phyloP scores from a whole-genome alignment of 2,329 filamentous ascomycete genomes.

The Colletotrichum incanum region DNA sequence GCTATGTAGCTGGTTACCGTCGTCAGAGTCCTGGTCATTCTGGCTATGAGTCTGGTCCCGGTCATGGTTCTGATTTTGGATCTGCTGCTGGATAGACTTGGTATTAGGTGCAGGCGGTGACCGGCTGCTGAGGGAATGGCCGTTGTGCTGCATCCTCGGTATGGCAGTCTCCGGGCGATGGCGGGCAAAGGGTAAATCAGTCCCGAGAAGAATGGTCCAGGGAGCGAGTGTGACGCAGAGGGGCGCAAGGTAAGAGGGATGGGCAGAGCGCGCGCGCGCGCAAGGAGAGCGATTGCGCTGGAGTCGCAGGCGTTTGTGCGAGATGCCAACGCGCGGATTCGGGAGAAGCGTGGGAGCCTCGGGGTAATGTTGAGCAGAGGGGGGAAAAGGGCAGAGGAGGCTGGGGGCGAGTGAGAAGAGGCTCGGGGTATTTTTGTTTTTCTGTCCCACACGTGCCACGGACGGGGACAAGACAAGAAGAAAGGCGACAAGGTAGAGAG shows the following conservation, averaged over 20 bases:
- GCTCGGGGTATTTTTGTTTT: slow-evolving; percentile 43
- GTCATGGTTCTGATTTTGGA: slow-evolving; percentile 3
- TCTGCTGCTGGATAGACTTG: slow-evolving; percentile 28
- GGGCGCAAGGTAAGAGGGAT: slow-evolving; percentile 32
- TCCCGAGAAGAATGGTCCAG: slow-evolving; percentile 18
- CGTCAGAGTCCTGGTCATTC: slow-evolving; percentile 64
- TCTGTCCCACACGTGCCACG: slow-evolving; percentile 39
- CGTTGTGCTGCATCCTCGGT: slow-evolving; percentile 45
- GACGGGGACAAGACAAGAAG: not conserved
- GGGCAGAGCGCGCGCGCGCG: slow-evolving; percentile 51
- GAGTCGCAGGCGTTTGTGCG: slow-evolving; percentile 35
- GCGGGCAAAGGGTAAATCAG: slow-evolving; percentile 15
- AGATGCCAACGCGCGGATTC: slow-evolving; percentile 32
- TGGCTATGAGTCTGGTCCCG: slow-evolving; percentile 25
- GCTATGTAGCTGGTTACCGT: slow-evolving; percentile 59
- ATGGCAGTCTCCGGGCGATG: slow-evolving; percentile 15
- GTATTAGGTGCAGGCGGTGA: slow-evolving; percentile 40
- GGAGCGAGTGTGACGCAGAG: slow-evolving; percentile 14
- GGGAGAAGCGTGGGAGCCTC: slow-evolving; percentile 49
- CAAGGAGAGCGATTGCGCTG: slow-evolving; percentile 43
- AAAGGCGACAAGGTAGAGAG: slow-evolving; percentile 15
- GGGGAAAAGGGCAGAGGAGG: slow-evolving; percentile 45
- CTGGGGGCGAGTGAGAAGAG: slow-evolving; percentile 38
- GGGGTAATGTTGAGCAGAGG: slow-evolving; percentile 64
- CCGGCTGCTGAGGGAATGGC: slow-evolving; percentile 40